Base-by-base conservation (phyloP, 2,329 filamentous ascomycete genomes). In the Talaromyces verruculosus region DNA sequence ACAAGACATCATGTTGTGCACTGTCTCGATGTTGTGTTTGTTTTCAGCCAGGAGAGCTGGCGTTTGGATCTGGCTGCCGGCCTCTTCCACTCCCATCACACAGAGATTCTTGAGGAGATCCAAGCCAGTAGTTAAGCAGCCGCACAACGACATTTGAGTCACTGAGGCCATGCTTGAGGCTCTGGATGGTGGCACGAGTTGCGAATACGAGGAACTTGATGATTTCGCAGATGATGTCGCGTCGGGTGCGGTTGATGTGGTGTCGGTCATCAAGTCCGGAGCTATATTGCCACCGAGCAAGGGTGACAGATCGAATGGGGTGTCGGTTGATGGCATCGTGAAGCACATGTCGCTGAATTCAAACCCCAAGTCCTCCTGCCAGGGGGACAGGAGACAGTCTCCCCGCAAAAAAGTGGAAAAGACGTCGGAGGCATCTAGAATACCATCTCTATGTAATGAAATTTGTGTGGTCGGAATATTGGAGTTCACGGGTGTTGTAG, bases 1-100 rank as follows among this genome's bases (percentile, higher is more conserved):
- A 35, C 61, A 63, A 11, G 25, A 51, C 28, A 63, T 35, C n/a
- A 63, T 57, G 7, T 5, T 43, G 7, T 53, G 19, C 25, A 63
- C 47, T 28, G 49, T 33, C 11, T 63, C 61, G 13, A 63, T 63
- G 17, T 5, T 53, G 3, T 55, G 47, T 5, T 51, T 45, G 15
- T 63, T 63, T 55, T 63, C 33, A 13, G 33, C 10, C 5, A 63
- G 22, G 8, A 63, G 25, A 11, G 13, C 25, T 33, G 51, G 25
- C 5, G 41, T 43, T 43, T 43, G 41, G 17, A n/a, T 43, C 41
- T 43, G 41, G 17, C 41, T 6, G 1, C 41, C 41, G 5, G 17
- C 17, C n/a, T 43, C 17, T n/a, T 43, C 41, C 41, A n/a, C 41
- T n/a, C 41, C 41, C 17, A 6, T 43, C 41, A 43, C 17, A 8